Conservation (phyloP, 2,329 filamentous ascomycete species). For the Monilinia fructicola region DNA sequence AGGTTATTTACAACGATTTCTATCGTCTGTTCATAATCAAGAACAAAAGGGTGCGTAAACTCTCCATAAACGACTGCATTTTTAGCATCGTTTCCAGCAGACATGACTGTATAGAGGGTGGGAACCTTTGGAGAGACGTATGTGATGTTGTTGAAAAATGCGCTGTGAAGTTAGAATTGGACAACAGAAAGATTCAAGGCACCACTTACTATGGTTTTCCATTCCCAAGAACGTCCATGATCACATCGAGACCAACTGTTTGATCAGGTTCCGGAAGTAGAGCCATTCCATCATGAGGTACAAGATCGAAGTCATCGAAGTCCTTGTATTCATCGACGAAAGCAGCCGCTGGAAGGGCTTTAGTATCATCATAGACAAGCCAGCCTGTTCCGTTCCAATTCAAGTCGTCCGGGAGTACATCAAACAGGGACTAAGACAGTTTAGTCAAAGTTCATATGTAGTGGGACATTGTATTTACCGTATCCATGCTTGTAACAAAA, state of each 20-base stretch:
- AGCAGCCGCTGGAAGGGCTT: conserved; percentile 51
- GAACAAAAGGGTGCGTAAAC: conserved; percentile 65
- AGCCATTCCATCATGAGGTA: conserved; percentile 64
- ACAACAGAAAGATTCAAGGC: background rate
- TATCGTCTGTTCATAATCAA: conserved; percentile 66
- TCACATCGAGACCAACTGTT: conserved; percentile 60
- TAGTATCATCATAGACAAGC: conserved; percentile 56
- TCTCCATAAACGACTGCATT: conserved; percentile 64
- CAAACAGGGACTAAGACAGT: conserved; percentile 59
- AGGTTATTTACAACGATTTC: conserved; percentile 78
- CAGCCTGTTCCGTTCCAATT: conserved; percentile 69
- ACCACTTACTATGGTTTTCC: conserved; percentile 62
- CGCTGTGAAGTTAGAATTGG: conserved; percentile 38
- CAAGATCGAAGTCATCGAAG: conserved; percentile 71
- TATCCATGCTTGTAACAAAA: conserved; percentile 69
- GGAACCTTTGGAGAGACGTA: conserved; percentile 66
- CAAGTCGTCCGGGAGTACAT: conserved; percentile 58
- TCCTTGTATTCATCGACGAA: conserved; percentile 61
- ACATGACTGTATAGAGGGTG: conserved; percentile 65
- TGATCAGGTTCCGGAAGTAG: conserved; percentile 62
- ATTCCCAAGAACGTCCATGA: conserved; percentile 66
- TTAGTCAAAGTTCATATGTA: conserved; percentile 27
- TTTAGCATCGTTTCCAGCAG: conserved; percentile 51
- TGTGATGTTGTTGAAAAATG: conserved; percentile 62
- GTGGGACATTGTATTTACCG: conserved; percentile 30